phyloP scores from a whole-genome alignment of 1,284 basidiomycete species.

The Ganoderma sinense region DNA sequence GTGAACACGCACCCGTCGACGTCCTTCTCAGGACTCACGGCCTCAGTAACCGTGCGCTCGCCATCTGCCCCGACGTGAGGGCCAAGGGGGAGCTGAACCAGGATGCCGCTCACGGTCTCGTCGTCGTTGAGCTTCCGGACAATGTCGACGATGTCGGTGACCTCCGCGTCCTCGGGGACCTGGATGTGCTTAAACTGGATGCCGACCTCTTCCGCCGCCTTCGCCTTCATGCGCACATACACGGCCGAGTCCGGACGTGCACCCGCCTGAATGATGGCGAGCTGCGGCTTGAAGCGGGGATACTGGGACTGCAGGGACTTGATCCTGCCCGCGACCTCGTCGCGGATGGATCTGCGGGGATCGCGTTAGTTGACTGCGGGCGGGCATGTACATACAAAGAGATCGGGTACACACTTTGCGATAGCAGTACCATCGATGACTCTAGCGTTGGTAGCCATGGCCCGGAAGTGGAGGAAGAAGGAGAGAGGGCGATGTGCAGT shows the following conservation, averaged over 20 bases:
- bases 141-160: slow-evolving; percentile 79
- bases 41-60: slow-evolving; percentile 93
- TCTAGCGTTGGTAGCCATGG: slow-evolving; percentile 62
- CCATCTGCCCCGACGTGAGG: slow-evolving; percentile 85
- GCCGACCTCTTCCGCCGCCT: slow-evolving; percentile 95
- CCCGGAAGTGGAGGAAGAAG: slow-evolving; percentile 46
- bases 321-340: slow-evolving; percentile 75
- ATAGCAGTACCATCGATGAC: slow-evolving; percentile 90
- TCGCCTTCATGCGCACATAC: slow-evolving; percentile 98
- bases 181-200: slow-evolving; percentile 88
- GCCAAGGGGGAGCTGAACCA: slow-evolving; percentile 97
- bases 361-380: slow-evolving; percentile 7
- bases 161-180: slow-evolving; percentile 76
- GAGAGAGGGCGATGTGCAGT: slow-evolving; percentile 38
- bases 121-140: slow-evolving; percentile 90
- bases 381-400: background rate
- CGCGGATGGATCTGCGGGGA: slow-evolving; percentile 75
- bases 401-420: slow-evolving; percentile 72
- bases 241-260: slow-evolving; percentile 88
- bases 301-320: slow-evolving; percentile 63
- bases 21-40: slow-evolving; percentile 95
- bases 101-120: slow-evolving; percentile 85
- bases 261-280: slow-evolving; percentile 96
- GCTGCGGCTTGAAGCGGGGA: slow-evolving; percentile 88
- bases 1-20: slow-evolving; percentile 84